These are phyloP conservation scores for Ascochyta viciae-villosae DNA, from an alignment of 2,329 filamentous ascomycete species.

Conservation along the genomic window DNA sequence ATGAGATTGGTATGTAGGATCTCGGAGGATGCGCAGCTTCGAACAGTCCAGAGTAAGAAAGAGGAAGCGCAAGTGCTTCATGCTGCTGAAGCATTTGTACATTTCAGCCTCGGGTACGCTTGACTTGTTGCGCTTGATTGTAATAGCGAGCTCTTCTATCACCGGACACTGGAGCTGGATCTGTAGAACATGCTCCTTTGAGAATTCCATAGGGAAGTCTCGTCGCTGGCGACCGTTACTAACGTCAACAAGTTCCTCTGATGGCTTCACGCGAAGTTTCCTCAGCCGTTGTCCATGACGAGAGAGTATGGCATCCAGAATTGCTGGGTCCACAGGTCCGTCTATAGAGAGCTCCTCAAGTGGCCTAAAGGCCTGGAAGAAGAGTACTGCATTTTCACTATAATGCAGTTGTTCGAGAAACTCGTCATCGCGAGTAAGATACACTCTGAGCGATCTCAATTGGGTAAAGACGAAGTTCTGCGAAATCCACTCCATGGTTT, in stretches of 20 bases:
- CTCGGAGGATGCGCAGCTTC: constrained; percentile 18
- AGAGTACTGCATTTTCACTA: constrained; percentile 25
- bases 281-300: constrained; percentile 8
- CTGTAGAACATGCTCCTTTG: constrained; percentile 18
- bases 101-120: constrained; percentile 22
- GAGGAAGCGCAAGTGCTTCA: constrained; percentile 20
- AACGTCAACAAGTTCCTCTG: too few relatives aligned
- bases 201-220: constrained; percentile 26
- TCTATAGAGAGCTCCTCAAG: constrained; percentile 24
- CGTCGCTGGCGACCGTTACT: constrained; percentile 7
- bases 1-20: constrained; percentile 19
- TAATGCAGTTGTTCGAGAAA: constrained; percentile 23
- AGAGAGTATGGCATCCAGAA: constrained; percentile 21
- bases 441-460: not conserved
- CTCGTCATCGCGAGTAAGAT: constrained; percentile 17
- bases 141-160: constrained; percentile 26
- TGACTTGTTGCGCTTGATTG: constrained; percentile 27
- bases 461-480: constrained; percentile 16
- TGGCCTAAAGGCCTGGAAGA: constrained; percentile 23
- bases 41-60: constrained; percentile 25
- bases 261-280: too few relatives aligned
- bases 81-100: constrained; percentile 26
- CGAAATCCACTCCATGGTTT: constrained; percentile 27
- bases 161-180: constrained; percentile 21
- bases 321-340: constrained; percentile 21